Evolutionary conservation across 768 basidiomycete species (phyloP), one percentile per base, ranked within the genome.

Genomic region (Pleurotus giganteus): DNA sequence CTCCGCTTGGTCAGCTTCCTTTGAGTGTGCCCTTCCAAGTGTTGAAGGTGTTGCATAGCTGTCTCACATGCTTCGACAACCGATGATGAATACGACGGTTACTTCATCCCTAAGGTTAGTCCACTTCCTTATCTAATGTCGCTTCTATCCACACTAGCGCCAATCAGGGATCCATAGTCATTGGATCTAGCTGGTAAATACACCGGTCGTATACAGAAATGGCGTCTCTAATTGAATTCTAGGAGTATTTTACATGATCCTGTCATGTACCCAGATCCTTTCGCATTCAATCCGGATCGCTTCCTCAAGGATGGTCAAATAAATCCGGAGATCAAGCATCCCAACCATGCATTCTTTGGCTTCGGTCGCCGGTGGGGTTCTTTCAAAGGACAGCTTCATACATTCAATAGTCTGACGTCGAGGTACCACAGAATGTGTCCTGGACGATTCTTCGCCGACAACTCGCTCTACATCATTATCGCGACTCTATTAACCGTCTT

Each of bases 61-160:
- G 15, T 71, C 9, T 67, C 70, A 6, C 74, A 72, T 56, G 53
- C 60, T 7, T 56, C 63, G 6, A 54, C 51, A 2, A 61, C 62
- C 3, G 72, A 74, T 17, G 70, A 74, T 55, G 57, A 65, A 8
- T 76, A 74, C 54, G 56, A 63, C 17, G 74, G 72, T 0, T 71
- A 71, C 43, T 43, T 58, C 53, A 71, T 77, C 29, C 72, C 72
- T 2, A 59, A 42, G 58, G 58, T 36, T 21, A 8, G 54, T 31
- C 23, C 23, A 43, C n/a, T 43, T 6, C n/a, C 36, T 11, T n/a
- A n/a, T n/a, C n/a, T n/a, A n/a, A n/a, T n/a, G n/a, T n/a, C 31
- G 31, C 31, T 6, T 32, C 31, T 6, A 6, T n/a, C n/a, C n/a
- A n/a, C n/a, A n/a, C n/a, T n/a, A n/a, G n/a, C n/a, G n/a, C 73